phyloP scores from a whole-genome alignment of 495 filamentous ascomycete genomes.

The Xylaria flabelliformis region DNA sequence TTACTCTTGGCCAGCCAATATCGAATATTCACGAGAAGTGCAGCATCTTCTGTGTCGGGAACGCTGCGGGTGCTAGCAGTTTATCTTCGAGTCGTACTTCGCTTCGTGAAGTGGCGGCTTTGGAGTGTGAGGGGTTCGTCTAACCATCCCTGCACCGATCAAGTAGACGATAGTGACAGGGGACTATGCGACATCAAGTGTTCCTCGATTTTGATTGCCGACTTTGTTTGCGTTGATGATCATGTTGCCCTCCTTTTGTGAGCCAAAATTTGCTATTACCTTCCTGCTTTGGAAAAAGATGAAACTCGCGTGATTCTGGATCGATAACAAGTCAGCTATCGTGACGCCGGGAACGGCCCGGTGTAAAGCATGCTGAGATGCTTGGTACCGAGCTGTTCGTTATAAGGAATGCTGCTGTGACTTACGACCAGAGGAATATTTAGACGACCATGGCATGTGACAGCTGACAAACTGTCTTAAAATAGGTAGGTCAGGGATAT shows the following conservation, averaged over 20 bases:
- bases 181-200: neutral
- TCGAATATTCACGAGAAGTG: neutral
- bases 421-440: neutral
- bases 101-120: neutral
- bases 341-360: neutral
- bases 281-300: neutral
- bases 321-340: no score
- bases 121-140: neutral
- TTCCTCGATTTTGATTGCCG: neutral
- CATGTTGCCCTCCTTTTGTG: neutral
- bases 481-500: neutral
- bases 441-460: neutral
- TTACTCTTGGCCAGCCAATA: neutral
- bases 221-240: neutral
- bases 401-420: neutral
- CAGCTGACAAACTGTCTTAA: neutral
- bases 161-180: neutral
- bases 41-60: neutral
- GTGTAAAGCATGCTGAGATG: neutral
- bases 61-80: neutral
- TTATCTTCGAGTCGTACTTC: neutral
- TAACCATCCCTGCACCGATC: neutral
- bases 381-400: neutral
- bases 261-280: neutral
- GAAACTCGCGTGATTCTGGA: neutral